These are phyloP conservation scores for Helianthus tuberosus DNA, from an alignment of 129 eudicot species.

Conservation along the genomic window DNA sequence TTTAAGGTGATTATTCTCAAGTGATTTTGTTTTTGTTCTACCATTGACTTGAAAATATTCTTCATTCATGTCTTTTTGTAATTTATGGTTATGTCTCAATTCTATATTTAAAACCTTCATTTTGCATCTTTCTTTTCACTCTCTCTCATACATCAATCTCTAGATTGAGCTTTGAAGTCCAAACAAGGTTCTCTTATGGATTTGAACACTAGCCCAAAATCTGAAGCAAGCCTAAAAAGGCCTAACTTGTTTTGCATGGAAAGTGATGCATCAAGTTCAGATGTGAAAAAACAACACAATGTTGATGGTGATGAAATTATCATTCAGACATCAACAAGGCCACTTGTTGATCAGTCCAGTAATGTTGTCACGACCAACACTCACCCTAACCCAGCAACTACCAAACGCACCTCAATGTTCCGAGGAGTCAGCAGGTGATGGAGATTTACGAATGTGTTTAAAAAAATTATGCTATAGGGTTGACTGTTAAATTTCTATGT, in stretches of 20 bases:
- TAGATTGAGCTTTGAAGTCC: background rate
- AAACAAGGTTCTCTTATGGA: constrained; percentile 26
- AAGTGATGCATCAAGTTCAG: constrained; percentile 32
- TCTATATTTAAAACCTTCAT: constrained; percentile 20
- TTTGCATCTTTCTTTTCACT: constrained; percentile 9
- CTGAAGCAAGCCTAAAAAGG: constrained; percentile 37
- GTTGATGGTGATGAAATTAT: constrained; percentile 12
- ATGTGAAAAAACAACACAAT: constrained; percentile 41
- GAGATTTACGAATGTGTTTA: background rate
- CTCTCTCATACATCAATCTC: constrained; percentile 18
- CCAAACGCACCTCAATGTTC: constrained; percentile 63
- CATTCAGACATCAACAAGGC: constrained; percentile 9
- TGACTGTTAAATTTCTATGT: background rate
- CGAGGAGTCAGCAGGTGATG: constrained; percentile 65
- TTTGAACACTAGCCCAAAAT: constrained; percentile 18
- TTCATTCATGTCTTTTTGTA: background rate
- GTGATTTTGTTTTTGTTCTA: background rate
- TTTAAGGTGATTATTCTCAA: no score
- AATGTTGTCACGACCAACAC: constrained; percentile 13
- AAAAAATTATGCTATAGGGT: background rate
- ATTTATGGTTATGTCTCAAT: background rate
- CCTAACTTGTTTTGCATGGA: constrained; percentile 23
- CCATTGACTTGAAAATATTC: constrained; percentile 6
- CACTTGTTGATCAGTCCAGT: constrained; percentile 41
- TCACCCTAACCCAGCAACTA: constrained; percentile 44